These are phyloP conservation scores for Botryotinia narcissicola DNA, from an alignment of 2,329 filamentous ascomycete genomes.

Conservation along the genomic window DNA sequence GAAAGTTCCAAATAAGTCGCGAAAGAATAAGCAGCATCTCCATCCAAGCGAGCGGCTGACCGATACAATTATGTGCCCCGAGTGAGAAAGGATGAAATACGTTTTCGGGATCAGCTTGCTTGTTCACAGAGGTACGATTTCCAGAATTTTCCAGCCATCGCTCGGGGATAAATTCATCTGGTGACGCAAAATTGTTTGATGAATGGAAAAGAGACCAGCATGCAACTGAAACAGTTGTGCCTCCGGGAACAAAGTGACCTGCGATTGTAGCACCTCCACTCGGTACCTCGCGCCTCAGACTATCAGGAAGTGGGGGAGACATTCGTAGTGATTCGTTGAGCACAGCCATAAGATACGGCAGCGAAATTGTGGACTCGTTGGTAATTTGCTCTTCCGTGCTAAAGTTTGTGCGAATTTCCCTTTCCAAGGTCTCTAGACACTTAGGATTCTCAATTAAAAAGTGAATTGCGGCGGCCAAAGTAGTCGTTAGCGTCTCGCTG, in stretches of 20 bases:
- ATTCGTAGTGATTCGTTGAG: neutral
- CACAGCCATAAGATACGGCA: neutral
- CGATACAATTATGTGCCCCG: neutral
- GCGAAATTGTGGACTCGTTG: neutral
- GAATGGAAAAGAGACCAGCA: neutral
- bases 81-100: neutral
- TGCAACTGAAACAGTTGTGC: neutral
- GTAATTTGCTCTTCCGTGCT: neutral
- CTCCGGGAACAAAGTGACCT: neutral
- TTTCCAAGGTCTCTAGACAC: neutral
- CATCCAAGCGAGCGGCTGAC: neutral
- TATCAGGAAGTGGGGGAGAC: neutral
- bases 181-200: neutral
- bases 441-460: neutral
- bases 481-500: conserved; percentile 4
- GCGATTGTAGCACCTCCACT: neutral
- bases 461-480: neutral
- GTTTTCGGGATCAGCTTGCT: neutral
- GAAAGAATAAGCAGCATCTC: neutral
- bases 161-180: neutral
- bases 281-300: neutral
- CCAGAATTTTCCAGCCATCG: neutral
- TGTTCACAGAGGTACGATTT: neutral
- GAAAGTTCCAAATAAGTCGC: neutral
- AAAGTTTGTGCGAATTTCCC: neutral